phyloP scores from a whole-genome alignment of 805 yeast genomes.

The Kazachstania viticola region DNA sequence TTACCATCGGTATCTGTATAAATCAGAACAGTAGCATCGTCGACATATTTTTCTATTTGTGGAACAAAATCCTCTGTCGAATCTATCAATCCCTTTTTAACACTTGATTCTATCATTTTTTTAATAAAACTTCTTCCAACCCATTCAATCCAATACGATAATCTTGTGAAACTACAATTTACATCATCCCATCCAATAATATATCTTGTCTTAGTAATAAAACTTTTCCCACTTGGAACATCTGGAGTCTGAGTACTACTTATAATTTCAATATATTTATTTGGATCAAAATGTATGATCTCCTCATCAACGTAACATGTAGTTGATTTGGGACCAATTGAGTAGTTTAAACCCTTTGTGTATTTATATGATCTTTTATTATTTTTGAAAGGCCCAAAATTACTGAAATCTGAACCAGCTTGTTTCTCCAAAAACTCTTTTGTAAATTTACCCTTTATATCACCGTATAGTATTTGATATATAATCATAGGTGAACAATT shows the following conservation, averaged over 20 bases:
- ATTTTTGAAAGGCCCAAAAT: conserved; percentile 24
- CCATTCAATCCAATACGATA: conserved; percentile 73
- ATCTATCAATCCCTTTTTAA: conserved; percentile 61
- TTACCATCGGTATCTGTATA: not conserved
- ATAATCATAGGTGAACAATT: conserved; percentile 71
- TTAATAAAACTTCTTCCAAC: conserved; percentile 84
- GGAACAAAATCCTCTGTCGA: conserved; percentile 37
- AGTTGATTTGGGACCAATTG: conserved; percentile 92
- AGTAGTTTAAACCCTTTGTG: conserved; percentile 60
- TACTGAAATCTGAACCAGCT: conserved; percentile 28
- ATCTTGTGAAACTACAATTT: conserved; percentile 37
- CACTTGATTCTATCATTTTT: conserved; percentile 72
- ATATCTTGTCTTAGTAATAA: conserved; percentile 60
- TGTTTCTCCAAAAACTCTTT: conserved; percentile 31
- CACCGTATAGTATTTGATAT: conserved; percentile 60
- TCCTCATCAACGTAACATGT: conserved; percentile 55
- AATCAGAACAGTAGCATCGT: conserved; percentile 6
- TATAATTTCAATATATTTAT: conserved; percentile 44
- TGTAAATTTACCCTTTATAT: conserved; percentile 33
- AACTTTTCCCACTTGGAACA: conserved; percentile 82
- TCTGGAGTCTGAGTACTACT: conserved; percentile 71
- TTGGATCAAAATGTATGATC: conserved; percentile 38
- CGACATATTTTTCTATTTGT: conserved; percentile 14
- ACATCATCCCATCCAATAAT: conserved; percentile 59
- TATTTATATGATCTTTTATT: conserved; percentile 50